Evolutionary conservation across 2,329 filamentous ascomycete species (phyloP).

Genomic region (Ceratocystis harringtonii): DNA sequence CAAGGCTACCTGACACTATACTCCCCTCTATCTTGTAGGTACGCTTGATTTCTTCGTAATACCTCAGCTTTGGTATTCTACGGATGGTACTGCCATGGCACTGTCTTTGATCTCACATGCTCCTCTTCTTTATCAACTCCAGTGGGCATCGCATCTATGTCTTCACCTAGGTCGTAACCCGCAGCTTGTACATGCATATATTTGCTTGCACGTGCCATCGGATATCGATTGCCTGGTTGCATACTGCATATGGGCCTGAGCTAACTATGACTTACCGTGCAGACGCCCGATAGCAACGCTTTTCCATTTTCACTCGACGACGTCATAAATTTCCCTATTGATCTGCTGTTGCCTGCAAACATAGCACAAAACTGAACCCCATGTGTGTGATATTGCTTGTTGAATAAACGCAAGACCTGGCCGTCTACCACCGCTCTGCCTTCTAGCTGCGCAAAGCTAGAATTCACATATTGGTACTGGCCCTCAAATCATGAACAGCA

Average conservation of each 20-base stretch:
- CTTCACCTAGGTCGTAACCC: neutral
- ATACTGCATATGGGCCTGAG: neutral
- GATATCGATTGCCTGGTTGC: neutral
- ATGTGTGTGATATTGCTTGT: conserved; percentile 6
- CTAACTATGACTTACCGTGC: neutral
- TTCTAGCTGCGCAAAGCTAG: conserved; percentile 16
- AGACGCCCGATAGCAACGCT: neutral
- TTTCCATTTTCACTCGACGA: neutral
- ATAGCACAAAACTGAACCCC: neutral
- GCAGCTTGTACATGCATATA: neutral
- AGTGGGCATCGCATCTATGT: neutral
- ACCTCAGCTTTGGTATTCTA: neutral
- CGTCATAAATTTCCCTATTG: neutral
- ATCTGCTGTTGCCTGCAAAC: neutral
- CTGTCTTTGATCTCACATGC: neutral
- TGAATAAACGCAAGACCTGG: conserved; percentile 8
- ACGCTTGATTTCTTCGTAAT: neutral
- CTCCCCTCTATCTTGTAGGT: neutral
- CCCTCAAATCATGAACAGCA: conserved; percentile 33
- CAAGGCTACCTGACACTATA: neutral
- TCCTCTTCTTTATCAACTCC: neutral
- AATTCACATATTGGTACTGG: conserved; percentile 11
- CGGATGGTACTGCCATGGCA: neutral
- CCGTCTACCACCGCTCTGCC: conserved; percentile 4
- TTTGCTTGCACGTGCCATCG: neutral